phyloP scores from a whole-genome alignment of 768 basidiomycete species.

The Ramaria sp. region DNA sequence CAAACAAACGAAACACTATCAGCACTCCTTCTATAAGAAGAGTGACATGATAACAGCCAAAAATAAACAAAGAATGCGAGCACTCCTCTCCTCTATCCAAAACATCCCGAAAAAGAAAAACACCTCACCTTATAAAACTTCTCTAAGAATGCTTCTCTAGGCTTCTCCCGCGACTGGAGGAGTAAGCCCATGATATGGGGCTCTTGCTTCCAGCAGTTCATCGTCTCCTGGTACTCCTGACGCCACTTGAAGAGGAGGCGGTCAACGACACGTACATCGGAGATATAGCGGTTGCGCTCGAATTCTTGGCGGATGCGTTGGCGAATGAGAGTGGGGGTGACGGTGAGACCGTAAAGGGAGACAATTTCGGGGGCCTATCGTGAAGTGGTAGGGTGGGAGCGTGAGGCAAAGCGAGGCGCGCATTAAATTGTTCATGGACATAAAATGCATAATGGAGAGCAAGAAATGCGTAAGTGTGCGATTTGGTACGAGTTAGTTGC shows the following conservation, averaged over 20 bases:
- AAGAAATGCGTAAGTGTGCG: too few species aligned
- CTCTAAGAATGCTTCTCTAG: slow-evolving; percentile 57
- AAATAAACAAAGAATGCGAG: too few species aligned
- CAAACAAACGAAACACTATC: not conserved
- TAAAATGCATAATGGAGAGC: too few species aligned
- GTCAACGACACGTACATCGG: slow-evolving; percentile 76
- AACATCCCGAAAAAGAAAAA: too few species aligned
- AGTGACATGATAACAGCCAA: slow-evolving; percentile 12
- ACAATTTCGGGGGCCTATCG: slow-evolving; percentile 85
- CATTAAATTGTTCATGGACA: too few species aligned
- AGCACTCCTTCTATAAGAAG: not conserved
- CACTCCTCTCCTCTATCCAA: too few species aligned
- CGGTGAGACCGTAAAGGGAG: slow-evolving; percentile 67
- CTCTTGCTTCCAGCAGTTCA: slow-evolving; percentile 89
- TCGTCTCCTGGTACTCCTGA: slow-evolving; percentile 87
- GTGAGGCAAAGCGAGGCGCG: too few species aligned
- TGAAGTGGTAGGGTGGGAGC: not conserved
- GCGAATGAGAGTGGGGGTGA: slow-evolving; percentile 68
- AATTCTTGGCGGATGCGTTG: slow-evolving; percentile 78
- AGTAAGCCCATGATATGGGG: slow-evolving; percentile 71
- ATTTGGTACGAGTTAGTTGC: too few species aligned
- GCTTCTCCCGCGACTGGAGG: slow-evolving; percentile 37
- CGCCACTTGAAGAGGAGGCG: slow-evolving; percentile 73
- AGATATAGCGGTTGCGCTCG: slow-evolving; percentile 74
- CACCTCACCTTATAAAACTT: slow-evolving; percentile 77